These are phyloP conservation scores for Piromyces finnis DNA, from an alignment of 192 early-diverging fungal genomes.

Conservation along the genomic window DNA sequence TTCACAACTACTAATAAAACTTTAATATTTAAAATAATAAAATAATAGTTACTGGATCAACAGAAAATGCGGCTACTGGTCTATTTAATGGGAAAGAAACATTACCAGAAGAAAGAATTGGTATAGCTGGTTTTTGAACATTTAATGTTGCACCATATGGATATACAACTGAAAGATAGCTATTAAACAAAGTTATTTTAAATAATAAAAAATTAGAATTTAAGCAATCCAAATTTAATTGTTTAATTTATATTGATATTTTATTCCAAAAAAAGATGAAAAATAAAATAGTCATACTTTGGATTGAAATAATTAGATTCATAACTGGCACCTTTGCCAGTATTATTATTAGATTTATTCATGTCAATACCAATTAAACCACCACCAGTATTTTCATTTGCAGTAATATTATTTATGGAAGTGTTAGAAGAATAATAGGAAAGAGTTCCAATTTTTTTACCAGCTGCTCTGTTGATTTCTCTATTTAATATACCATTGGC, in stretches of 20 bases:
- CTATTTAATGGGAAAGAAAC: slow-evolving; percentile 41
- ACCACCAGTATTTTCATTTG: slow-evolving; percentile 2
- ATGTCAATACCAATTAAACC: slow-evolving; percentile 5
- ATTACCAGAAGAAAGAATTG: slow-evolving; percentile 33
- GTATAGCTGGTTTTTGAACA: slow-evolving; percentile 44
- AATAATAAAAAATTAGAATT: neutral
- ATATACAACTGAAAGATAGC: slow-evolving; percentile 29
- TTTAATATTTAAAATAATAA: too few species aligned
- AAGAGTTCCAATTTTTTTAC: slow-evolving; percentile 14
- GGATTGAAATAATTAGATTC: slow-evolving; percentile 4
- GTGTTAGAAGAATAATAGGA: neutral
- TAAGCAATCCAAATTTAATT: too few species aligned
- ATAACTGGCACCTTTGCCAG: neutral
- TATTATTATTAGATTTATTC: neutral
- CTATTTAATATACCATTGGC: slow-evolving; percentile 38
- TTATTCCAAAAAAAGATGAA: too few species aligned
- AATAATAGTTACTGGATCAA: slow-evolving; percentile 16
- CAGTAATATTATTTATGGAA: neutral
- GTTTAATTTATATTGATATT: too few species aligned
- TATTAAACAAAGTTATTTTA: neutral
- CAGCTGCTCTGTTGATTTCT: slow-evolving; percentile 35
- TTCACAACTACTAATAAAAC: too few species aligned
- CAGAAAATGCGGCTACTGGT: slow-evolving; percentile 30
- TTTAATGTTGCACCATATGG: slow-evolving; percentile 41
- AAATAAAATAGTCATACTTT: too few species aligned